Evolutionary conservation across 768 basidiomycete genomes (phyloP).

Genomic region (Leccinum broughii): DNA sequence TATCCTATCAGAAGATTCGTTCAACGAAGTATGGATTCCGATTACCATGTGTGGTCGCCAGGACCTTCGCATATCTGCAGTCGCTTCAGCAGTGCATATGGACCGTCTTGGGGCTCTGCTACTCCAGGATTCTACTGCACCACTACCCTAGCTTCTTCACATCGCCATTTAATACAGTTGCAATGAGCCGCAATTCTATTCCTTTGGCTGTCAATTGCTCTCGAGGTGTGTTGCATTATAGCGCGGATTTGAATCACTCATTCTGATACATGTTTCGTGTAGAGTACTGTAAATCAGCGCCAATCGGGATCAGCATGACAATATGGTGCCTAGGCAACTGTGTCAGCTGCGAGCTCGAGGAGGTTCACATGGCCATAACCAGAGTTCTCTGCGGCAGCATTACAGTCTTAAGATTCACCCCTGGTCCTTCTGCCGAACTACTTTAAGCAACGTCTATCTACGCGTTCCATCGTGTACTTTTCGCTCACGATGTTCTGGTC

Average conservation of each 20-base stretch:
- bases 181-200: neutral
- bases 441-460: slow-evolving; percentile 10
- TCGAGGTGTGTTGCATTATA: neutral
- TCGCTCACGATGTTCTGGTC: slow-evolving; percentile 13
- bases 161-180: neutral
- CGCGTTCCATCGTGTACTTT: neutral
- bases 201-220: neutral
- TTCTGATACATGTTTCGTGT: slow-evolving; percentile 10
- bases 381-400: neutral
- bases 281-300: neutral
- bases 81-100: neutral
- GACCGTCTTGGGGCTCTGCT: neutral
- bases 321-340: slow-evolving; percentile 4
- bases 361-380: neutral
- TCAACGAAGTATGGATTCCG: neutral
- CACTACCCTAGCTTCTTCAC: neutral
- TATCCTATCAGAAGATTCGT: neutral
- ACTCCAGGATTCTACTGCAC: no score
- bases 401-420: neutral
- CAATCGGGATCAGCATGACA: neutral
- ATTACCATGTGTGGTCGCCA: neutral
- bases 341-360: neutral
- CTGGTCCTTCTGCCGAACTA: neutral
- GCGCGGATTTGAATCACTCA: neutral
- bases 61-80: neutral